These are phyloP conservation scores for Naganishia sp. DNA, from an alignment of 1,284 basidiomycete species.

Conservation along the genomic window DNA sequence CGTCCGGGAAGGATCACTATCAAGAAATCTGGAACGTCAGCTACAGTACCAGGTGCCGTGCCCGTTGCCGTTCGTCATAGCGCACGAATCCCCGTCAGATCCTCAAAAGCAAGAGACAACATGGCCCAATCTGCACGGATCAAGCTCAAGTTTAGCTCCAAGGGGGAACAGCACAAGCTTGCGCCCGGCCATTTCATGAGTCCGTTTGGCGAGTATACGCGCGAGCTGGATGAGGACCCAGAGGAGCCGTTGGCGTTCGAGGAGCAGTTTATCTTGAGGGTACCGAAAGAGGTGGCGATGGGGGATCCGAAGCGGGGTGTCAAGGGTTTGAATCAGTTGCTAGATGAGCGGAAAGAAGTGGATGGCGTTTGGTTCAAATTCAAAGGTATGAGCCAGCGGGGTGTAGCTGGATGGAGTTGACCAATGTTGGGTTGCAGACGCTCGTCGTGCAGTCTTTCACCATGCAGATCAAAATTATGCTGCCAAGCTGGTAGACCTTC, in stretches of 20 bases:
- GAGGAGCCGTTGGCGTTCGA: slow-evolving; percentile 86
- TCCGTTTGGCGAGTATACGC: slow-evolving; percentile 83
- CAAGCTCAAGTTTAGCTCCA: slow-evolving; percentile 78
- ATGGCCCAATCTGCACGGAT: slow-evolving; percentile 59
- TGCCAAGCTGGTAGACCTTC: slow-evolving; percentile 93
- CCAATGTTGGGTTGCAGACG: slow-evolving; percentile 62
- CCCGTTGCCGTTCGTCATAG: slow-evolving; percentile 10
- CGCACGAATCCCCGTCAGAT: not conserved
- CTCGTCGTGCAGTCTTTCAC: slow-evolving; percentile 86
- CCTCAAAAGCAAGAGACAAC: slow-evolving; percentile 6
- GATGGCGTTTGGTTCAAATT: slow-evolving; percentile 98
- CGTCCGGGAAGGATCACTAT: not conserved
- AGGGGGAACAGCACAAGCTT: slow-evolving; percentile 64
- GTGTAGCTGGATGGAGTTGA: not conserved
- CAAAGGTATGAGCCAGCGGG: slow-evolving; percentile 65
- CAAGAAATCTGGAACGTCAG: not conserved
- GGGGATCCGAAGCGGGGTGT: slow-evolving; percentile 37
- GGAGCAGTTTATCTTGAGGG: slow-evolving; percentile 92
- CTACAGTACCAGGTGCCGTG: not conserved
- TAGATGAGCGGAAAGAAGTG: slow-evolving; percentile 68
- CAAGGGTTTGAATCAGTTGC: slow-evolving; percentile 75
- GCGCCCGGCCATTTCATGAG: slow-evolving; percentile 57
- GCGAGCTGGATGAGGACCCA: slow-evolving; percentile 93
- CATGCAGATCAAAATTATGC: slow-evolving; percentile 78
- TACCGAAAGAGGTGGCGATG: slow-evolving; percentile 68